phyloP scores from a whole-genome alignment of 2,329 filamentous ascomycete species.

The Phyllachora maydis region DNA sequence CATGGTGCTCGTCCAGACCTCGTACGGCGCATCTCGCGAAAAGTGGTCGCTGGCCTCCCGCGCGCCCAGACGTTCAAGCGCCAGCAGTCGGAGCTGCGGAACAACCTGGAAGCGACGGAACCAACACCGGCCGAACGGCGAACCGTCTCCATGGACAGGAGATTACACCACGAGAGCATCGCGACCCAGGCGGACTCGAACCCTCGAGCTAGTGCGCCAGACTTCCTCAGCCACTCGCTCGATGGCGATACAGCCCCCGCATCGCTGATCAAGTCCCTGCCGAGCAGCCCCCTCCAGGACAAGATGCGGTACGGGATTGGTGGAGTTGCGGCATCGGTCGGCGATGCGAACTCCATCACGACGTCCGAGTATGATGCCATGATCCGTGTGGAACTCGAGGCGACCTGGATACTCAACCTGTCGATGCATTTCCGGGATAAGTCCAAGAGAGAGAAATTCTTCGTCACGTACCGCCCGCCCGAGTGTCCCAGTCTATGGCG shows the following conservation, averaged over 20 bases:
- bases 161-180: slow-evolving; percentile 15
- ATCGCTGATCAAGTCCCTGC: slow-evolving; percentile 8
- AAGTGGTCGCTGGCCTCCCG: slow-evolving; percentile 60
- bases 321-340: slow-evolving; percentile 3
- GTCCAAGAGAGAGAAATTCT: slow-evolving; percentile 90
- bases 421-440: slow-evolving; percentile 96
- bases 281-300: slow-evolving; percentile 13
- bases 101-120: slow-evolving; percentile 47
- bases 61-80: slow-evolving; percentile 62
- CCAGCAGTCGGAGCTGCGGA: slow-evolving; percentile 61
- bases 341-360: slow-evolving; percentile 25
- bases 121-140: slow-evolving; percentile 46
- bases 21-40: slow-evolving; percentile 24
- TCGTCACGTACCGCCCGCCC: slow-evolving; percentile 85
- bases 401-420: slow-evolving; percentile 85
- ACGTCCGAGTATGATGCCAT: slow-evolving; percentile 36
- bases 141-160: slow-evolving; percentile 44
- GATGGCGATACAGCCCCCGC: slow-evolving; percentile 7
- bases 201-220: slow-evolving; percentile 26
- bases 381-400: slow-evolving; percentile 66
- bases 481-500: slow-evolving; percentile 64
- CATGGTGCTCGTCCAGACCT: slow-evolving; percentile 14
- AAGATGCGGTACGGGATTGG: slow-evolving; percentile 10
- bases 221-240: slow-evolving; percentile 14
- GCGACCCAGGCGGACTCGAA: slow-evolving; percentile 13